A percentile compares a stretch with the other conserved stretches of the same genome.
These are phyloP conservation scores for Aspergillus terreus DNA, from an alignment of 2,329 filamentous ascomycete genomes.

Conservation along the genomic window DNA sequence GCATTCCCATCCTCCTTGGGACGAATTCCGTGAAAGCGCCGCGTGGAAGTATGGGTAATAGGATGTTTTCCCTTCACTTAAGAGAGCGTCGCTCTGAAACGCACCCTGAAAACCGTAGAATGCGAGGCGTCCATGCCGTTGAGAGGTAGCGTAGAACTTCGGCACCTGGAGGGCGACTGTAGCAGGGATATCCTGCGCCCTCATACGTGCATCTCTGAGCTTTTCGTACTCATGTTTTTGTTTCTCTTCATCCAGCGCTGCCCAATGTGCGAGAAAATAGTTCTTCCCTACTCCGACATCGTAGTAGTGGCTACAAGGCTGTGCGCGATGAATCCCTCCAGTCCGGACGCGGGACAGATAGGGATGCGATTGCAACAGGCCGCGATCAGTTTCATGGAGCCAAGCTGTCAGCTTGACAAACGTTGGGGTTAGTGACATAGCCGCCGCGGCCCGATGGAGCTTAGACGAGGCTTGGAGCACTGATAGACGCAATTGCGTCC, in stretches of 20 bases:
- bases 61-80: not conserved
- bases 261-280: not conserved
- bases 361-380: not conserved
- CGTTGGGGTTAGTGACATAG: slow-evolving; percentile 30
- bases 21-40: not conserved
- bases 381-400: slow-evolving; percentile 22
- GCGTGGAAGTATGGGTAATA: not conserved
- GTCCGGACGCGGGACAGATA: slow-evolving; percentile 30
- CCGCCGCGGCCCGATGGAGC: slow-evolving; percentile 31
- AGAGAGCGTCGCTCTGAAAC: not conserved
- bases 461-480: slow-evolving; percentile 30
- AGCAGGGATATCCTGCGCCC: not conserved
- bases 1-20: not conserved
- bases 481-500: slow-evolving; percentile 28
- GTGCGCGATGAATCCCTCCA: slow-evolving; percentile 43
- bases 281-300: slow-evolving; percentile 5
- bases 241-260: too few relatives aligned
- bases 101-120: not conserved
- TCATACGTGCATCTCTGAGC: not conserved
- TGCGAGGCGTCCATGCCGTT: not conserved
- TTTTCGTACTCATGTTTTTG: not conserved
- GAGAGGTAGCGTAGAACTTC: not conserved
- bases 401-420: slow-evolving; percentile 32
- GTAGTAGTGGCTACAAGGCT: slow-evolving; percentile 39
- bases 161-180: not conserved